Conservation (phyloP, 495 filamentous ascomycete species). For the Chaetomium tenue region DNA sequence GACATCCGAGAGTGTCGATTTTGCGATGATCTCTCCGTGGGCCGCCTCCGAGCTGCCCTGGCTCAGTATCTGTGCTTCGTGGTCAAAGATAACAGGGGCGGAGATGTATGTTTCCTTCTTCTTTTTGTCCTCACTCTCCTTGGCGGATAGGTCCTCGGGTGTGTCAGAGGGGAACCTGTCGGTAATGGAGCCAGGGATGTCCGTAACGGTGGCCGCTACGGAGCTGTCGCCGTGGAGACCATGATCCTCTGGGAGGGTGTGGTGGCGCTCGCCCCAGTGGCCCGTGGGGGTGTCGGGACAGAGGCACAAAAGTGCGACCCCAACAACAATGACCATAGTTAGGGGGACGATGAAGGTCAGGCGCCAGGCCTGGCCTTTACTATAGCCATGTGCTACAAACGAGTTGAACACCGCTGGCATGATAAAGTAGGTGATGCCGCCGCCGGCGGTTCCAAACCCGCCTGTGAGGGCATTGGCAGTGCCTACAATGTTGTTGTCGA, state of each 20-base stretch:
- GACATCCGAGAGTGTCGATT: too few species aligned
- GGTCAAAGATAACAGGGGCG: background rate
- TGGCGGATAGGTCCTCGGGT: background rate
- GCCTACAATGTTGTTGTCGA: slow-evolving; percentile 92
- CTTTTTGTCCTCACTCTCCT: background rate
- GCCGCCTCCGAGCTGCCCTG: slow-evolving; percentile 40
- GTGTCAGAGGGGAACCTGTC: slow-evolving; percentile 41
- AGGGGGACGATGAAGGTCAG: slow-evolving; percentile 82
- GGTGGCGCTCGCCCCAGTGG: slow-evolving; percentile 20
- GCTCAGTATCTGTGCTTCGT: background rate
- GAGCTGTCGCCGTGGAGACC: slow-evolving; percentile 13
- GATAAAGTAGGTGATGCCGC: slow-evolving; percentile 84
- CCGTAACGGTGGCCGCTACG: slow-evolving; percentile 42
- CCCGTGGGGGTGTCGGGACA: slow-evolving; percentile 86
- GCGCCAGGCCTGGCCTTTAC: slow-evolving; percentile 72
- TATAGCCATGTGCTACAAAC: slow-evolving; percentile 61
- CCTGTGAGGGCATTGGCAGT: slow-evolving; percentile 84
- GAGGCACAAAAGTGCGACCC: slow-evolving; percentile 65
- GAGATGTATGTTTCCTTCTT: slow-evolving; percentile 8
- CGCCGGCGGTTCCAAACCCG: slow-evolving; percentile 86
- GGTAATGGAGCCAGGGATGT: slow-evolving; percentile 53
- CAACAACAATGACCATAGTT: slow-evolving; percentile 64
- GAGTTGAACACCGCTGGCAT: slow-evolving; percentile 93
- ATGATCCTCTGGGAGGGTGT: background rate
- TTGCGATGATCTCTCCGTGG: slow-evolving; percentile 57